Base-by-base conservation (phyloP, 306 rosid species). In the Lagenaria siceraria region DNA sequence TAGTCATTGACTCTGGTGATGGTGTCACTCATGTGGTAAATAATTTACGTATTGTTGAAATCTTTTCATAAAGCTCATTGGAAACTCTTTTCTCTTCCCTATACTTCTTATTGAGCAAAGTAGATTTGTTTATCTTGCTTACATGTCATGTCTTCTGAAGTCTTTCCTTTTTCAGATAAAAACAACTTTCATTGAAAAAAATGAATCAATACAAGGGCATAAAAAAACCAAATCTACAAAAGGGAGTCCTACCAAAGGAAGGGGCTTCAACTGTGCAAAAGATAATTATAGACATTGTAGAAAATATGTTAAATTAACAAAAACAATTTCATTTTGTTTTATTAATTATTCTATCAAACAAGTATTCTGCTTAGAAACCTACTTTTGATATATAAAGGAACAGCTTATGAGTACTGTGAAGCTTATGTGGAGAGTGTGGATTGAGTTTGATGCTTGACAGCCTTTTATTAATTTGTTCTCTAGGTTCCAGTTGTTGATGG, bases 11-110 rank as follows among this genome's bases (percentile, higher is more conserved):
- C 85, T 89, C 96, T 4, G 99, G 99, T 49, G 99, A 96, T 79
- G 99, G 99, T 71, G 99, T 96, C 82, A 96, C 99, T 78, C 99
- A 96, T 78, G 99, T 96, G 99, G 99, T 96, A 95, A 88, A 63
- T 76, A 74, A 70, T 85, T 74, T 56, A 43, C 12, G 31, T 65
- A 76, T 78, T 74, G 15, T 18, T 18, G 5, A 11, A 48, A 38
- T 77, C 25, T 56, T 74, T 42, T 63, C 65, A 11, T 40, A 36
- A 59, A n/a, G 14, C 43, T 46, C 35, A 36, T 43, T 29, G 52
- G 25, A 60, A 43, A 43, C 48, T 9, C 40, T 43, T 54, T 76
- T 49, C 49, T 25, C 42, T 22, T 24, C 40, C 40, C 12, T 38
- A 15, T 40, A 31, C 56, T 54, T 33, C 35, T 42, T 38, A 56